Evolutionary conservation across 306 rosid species (phyloP).

Genomic region (Inga oerstediana): DNA sequence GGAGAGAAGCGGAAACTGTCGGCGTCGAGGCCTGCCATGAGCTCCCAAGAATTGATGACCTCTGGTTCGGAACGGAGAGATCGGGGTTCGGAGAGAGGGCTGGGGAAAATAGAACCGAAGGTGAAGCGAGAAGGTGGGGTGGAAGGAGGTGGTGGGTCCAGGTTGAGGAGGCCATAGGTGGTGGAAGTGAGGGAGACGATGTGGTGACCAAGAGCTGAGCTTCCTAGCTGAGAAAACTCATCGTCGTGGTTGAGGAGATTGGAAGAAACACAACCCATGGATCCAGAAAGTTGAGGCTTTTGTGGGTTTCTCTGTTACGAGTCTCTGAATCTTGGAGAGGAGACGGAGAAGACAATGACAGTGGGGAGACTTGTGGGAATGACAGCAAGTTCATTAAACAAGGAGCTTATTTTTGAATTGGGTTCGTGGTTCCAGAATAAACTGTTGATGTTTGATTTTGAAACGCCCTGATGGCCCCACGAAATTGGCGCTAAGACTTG

Average conservation of each 20-base stretch:
- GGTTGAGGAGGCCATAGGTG: slow-evolving; percentile 89
- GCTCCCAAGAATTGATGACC: slow-evolving; percentile 94
- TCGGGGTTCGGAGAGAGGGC: slow-evolving; percentile 43
- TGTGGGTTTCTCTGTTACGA: neutral
- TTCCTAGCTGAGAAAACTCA: slow-evolving; percentile 66
- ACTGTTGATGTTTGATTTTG: slow-evolving; percentile 18
- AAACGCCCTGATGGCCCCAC: slow-evolving; percentile 21
- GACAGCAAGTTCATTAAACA: neutral
- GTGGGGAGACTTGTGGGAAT: neutral
- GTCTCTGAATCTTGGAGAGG: neutral
- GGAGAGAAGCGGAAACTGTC: slow-evolving; percentile 83
- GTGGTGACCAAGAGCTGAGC: slow-evolving; percentile 81
- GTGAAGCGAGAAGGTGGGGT: slow-evolving; percentile 57
- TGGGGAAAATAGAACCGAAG: slow-evolving; percentile 42
- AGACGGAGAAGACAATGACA: neutral
- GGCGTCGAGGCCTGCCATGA: slow-evolving; percentile 88
- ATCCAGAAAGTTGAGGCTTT: neutral
- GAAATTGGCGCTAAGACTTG: slow-evolving; percentile 12
- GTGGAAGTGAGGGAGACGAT: slow-evolving; percentile 93
- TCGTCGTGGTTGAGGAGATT: slow-evolving; percentile 71
- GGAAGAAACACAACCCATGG: slow-evolving; percentile 95
- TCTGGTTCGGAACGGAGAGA: slow-evolving; percentile 50
- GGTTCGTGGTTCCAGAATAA: neutral
- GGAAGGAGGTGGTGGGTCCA: slow-evolving; percentile 61
- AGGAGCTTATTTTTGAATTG: neutral